Base-by-base conservation (phyloP, 2,329 filamentous ascomycete genomes). In the Penicillium rolfsii region DNA sequence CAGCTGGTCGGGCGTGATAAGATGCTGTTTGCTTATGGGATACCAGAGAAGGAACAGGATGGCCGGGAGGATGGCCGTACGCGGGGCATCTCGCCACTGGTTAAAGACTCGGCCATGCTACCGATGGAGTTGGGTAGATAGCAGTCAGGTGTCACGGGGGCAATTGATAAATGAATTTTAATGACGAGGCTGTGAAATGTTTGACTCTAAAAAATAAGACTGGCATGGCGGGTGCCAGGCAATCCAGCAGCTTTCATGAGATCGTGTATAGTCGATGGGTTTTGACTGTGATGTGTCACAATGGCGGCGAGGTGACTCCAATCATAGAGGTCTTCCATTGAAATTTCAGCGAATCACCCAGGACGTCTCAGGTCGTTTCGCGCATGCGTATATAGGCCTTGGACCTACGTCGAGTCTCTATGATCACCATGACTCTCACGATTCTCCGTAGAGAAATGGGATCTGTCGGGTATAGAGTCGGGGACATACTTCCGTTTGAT, bases 41-140 rank as follows among this genome's bases (percentile, higher is more conserved):
- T 60, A 46, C 30, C 58, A 48, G 28, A 24, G 16, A 33, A 28
- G 45, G 53, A 12, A 33, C 45, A 48, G 49, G 28, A 52, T 58
- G 59, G 36, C 38, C 64, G 61, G 64, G 41, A 60, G 61, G 61
- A 52, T 35, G 46, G 48, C 63, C 63, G 63, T 45, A 19, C 56
- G 43, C 53, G 53, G 49, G 53, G 48, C 52, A 40, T 49, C 26
- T 26, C 16, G 57, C 36, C 28, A 26, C 41, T 40, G 48, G 48
- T 28, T 28, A 22, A 35, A 11, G 43, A 52, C 24, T 57, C 59
- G 59, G 55, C 59, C 35, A 46, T 43, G 33, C 38, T 55, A 30
- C 59, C 59, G 50, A 33, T 45, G 48, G n/a, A 45, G 40, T 22
- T 22, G 24, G 30, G 11, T 33, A 22, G 30, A 24, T 50, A 14